phyloP scores from a whole-genome alignment of 176 grass and related monocot species.

The Rhynchospora tenuis region DNA sequence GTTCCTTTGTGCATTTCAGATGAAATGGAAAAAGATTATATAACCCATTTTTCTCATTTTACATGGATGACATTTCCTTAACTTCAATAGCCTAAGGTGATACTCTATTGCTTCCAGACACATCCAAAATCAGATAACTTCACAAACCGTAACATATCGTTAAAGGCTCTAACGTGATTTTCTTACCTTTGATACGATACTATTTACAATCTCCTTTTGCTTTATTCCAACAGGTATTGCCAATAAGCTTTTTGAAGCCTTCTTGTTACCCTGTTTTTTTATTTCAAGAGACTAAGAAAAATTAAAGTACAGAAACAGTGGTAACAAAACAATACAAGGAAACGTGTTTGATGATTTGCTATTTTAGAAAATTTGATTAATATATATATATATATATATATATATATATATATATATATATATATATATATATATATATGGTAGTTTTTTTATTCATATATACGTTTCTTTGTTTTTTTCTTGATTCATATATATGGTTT shows the following conservation, averaged over 20 bases:
- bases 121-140: not conserved
- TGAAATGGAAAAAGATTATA: not conserved
- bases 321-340: not conserved
- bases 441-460: too few species aligned
- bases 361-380: too few species aligned
- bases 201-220: conserved; percentile 66
- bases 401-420: too few species aligned
- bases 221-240: conserved; percentile 80
- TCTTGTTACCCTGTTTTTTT: conserved; percentile 10
- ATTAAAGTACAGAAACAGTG: not conserved
- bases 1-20: not conserved
- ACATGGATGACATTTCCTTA: not conserved
- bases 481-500: too few species aligned
- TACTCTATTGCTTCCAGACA: not conserved
- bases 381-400: too few species aligned
- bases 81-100: not conserved
- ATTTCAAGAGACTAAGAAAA: not conserved
- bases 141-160: not conserved
- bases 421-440: too few species aligned
- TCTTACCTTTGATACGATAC: conserved; percentile 62
- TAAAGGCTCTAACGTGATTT: not conserved
- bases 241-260: conserved; percentile 53
- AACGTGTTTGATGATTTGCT: too few species aligned
- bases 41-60: not conserved
- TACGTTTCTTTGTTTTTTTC: too few species aligned